phyloP scores from a whole-genome alignment of 108 stramenopile genomes.

The Pseudonitzschia pungens region DNA sequence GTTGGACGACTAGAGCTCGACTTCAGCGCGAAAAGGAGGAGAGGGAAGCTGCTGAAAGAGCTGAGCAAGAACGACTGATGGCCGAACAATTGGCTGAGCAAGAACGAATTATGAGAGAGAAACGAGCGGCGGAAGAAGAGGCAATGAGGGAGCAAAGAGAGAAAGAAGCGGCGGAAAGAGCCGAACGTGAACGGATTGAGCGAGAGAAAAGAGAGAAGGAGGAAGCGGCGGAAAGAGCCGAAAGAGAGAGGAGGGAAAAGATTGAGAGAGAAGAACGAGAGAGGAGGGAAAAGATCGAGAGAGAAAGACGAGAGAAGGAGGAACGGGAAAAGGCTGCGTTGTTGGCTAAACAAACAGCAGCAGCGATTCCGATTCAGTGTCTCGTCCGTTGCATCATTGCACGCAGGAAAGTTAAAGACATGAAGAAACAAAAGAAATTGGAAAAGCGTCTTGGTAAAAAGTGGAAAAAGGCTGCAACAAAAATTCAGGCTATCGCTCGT shows the following conservation, averaged over 20 bases:
- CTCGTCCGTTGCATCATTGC: constrained; percentile 27
- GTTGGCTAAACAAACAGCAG: background rate
- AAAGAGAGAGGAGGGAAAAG: constrained; percentile 1
- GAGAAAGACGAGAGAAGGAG: constrained; percentile 6
- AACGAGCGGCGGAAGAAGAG: constrained; percentile 17
- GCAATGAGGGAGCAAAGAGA: background rate
- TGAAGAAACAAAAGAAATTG: constrained; percentile 46
- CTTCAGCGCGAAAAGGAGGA: constrained; percentile 22
- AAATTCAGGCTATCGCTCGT: constrained; percentile 71
- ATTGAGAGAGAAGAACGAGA: constrained; percentile 19
- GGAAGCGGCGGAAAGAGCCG: constrained; percentile 19
- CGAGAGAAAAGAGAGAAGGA: constrained; percentile 8
- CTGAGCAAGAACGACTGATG: constrained; percentile 24
- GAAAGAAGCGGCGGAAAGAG: constrained; percentile 20
- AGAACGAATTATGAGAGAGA: background rate
- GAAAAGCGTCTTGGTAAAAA: constrained; percentile 46
- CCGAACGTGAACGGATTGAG: constrained; percentile 13
- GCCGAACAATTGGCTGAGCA: constrained; percentile 14
- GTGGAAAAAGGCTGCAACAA: constrained; percentile 50
- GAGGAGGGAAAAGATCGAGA: constrained; percentile 14
- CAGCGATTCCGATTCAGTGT: constrained; percentile 37
- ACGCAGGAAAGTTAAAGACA: constrained; percentile 12
- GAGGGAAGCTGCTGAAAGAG: constrained; percentile 22
- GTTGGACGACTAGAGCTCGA: constrained; percentile 26
- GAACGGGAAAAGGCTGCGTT: background rate